phyloP scores from a whole-genome alignment of 2,329 filamentous ascomycete genomes.

The Fusarium haematococcum region DNA sequence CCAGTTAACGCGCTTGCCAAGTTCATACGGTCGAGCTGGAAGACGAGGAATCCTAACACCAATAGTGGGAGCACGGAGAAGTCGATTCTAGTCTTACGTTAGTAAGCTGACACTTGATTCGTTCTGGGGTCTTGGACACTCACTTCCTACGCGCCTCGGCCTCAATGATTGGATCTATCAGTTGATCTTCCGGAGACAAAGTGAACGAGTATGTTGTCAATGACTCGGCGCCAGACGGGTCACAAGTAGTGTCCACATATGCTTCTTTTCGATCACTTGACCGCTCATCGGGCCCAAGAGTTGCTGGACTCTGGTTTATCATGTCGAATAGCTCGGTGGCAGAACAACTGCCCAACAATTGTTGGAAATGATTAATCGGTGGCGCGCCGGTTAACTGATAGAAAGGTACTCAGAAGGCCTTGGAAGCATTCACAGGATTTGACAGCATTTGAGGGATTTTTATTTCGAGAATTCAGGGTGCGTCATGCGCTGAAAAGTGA shows the following conservation, averaged over 20 bases:
- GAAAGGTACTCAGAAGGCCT: not conserved
- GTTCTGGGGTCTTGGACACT: not conserved
- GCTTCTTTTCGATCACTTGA: not conserved
- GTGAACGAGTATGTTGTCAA: not conserved
- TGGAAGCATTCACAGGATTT: not conserved
- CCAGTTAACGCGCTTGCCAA: constrained; percentile 63
- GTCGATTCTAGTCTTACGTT: constrained; percentile 53
- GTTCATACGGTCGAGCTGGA: constrained; percentile 66
- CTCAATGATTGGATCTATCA: not conserved
- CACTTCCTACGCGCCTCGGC: constrained; percentile 2
- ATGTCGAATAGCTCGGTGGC: not conserved
- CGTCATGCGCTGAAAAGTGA: not conserved
- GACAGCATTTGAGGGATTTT: not conserved
- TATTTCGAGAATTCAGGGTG: not conserved
- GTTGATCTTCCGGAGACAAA: not conserved
- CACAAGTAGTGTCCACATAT: not conserved
- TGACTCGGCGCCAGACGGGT: not conserved
- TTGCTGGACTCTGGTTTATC: not conserved
- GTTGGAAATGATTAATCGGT: not conserved
- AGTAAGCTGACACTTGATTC: not conserved
- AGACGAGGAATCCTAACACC: constrained; percentile 61
- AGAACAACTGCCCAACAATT: not conserved
- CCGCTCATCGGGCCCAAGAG: not conserved
- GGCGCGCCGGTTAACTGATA: not conserved
- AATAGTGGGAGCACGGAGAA: constrained; percentile 60